phyloP scores from a whole-genome alignment of 1,284 basidiomycete genomes.

The Kwoniella shivajii region DNA sequence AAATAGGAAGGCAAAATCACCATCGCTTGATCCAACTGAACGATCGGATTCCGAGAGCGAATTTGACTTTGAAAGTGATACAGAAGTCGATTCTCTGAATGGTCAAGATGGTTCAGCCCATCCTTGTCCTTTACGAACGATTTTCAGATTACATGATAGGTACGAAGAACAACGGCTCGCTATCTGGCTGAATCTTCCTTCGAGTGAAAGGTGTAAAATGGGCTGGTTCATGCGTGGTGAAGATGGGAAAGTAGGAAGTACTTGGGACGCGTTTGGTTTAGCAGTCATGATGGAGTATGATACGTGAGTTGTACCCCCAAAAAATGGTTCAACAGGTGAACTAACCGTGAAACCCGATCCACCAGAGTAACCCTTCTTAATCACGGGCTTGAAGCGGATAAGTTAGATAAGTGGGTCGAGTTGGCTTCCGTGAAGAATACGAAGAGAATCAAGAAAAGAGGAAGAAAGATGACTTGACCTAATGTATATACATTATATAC shows the following conservation, averaged over 20 bases:
- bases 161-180: conserved; percentile 44
- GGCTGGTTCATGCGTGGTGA: conserved; percentile 34
- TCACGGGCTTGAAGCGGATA: conserved; percentile 33
- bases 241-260: conserved; percentile 28
- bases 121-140: conserved; percentile 30
- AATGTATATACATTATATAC: not conserved
- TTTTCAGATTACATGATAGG: conserved; percentile 39
- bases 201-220: conserved; percentile 28
- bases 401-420: conserved; percentile 41
- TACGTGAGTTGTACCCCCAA: no score
- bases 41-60: conserved; percentile 16
- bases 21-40: conserved; percentile 13
- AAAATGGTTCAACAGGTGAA: no score
- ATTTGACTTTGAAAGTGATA: not conserved
- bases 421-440: conserved; percentile 25
- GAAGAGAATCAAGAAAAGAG: conserved; percentile 29
- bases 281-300: conserved; percentile 28
- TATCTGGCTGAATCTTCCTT: conserved; percentile 32
- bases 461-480: conserved; percentile 19
- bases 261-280: conserved; percentile 39
- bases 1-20: not conserved
- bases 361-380: conserved; percentile 20
- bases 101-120: conserved; percentile 13
- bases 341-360: no score
- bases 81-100: conserved; percentile 1